Base-by-base conservation (phyloP, 768 basidiomycete species). In the Punctularia strigosozonata region DNA sequence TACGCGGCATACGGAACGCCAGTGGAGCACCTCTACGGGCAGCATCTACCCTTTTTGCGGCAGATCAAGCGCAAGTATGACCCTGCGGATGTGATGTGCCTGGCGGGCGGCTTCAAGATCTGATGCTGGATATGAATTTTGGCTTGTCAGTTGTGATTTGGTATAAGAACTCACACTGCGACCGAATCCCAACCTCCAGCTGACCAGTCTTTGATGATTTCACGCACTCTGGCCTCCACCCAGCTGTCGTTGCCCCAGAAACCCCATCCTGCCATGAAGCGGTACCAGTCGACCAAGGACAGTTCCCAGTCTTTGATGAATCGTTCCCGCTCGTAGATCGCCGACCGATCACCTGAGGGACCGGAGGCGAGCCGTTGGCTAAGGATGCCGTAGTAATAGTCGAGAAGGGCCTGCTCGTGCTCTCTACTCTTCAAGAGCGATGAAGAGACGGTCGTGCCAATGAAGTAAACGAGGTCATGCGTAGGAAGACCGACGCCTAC, bases 181-280 rank as follows among this genome's bases (percentile, higher is more conserved):
- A n/a, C n/a, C n/a, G n/a, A n/a, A n/a, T n/a, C n/a, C n/a, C n/a
- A n/a, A n/a, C n/a, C n/a, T n/a, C n/a, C n/a, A n/a, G n/a, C n/a
- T n/a, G n/a, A n/a, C 44, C 44, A 45, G 3, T 32, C 15, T 19
- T 13, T 23, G 12, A 44, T 32, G 25, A 47, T 41, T 19, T 38
- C 43, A n/a, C 35, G 36, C n/a, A 43, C 46, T 20, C 46, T 17
- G 5, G 38, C 33, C 34, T 33, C 24, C 4, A 42, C 37, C 46
- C 46, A 47, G 4, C 24, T 14, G 24, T 47, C 46, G 24, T 47
- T 47, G 2, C 45, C 46, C 46, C 46, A 47, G 37, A 43, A 47
- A 7, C 46, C 46, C 46, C 43, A 47, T 10, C 46, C 46, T 5
- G 43, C 46, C 46, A 47, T 47, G 28, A 47, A 47, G 3, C 46